These are phyloP conservation scores for Globisporangium recalcitrans DNA, from an alignment of 352 stramenopile species.

Conservation along the genomic window DNA sequence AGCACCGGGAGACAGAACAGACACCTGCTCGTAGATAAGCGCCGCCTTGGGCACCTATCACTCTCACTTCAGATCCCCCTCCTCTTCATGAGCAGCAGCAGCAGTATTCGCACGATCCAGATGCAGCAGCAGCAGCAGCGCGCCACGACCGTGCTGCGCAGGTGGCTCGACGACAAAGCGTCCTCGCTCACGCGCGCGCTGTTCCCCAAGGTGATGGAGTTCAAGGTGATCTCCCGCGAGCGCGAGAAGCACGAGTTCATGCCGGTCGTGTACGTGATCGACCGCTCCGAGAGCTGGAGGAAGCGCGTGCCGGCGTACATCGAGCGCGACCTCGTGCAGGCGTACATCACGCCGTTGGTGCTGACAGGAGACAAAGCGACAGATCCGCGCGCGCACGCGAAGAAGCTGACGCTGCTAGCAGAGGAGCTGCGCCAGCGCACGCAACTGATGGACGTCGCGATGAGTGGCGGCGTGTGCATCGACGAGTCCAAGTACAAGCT, in stretches of 20 bases:
- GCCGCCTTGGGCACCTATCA: background rate
- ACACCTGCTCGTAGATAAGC: background rate
- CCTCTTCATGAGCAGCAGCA: background rate
- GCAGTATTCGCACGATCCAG: background rate
- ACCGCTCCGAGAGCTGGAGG: constrained; percentile 47
- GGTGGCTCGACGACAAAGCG: constrained; percentile 1
- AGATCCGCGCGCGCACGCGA: constrained; percentile 14
- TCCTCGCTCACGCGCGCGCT: constrained; percentile 33
- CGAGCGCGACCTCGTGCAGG: constrained; percentile 46
- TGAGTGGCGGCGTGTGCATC: constrained; percentile 23
- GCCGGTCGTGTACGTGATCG: constrained; percentile 66
- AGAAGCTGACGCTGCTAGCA: constrained; percentile 29
- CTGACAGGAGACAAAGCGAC: background rate
- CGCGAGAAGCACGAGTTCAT: constrained; percentile 75
- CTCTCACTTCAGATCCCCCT: background rate
- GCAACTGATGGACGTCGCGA: constrained; percentile 36
- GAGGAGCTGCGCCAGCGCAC: constrained; percentile 36
- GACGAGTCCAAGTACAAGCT: constrained; percentile 61
- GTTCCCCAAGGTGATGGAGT: constrained; percentile 67
- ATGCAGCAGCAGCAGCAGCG: background rate
- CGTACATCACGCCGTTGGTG: constrained; percentile 56
- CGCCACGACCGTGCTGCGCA: background rate
- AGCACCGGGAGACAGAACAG: background rate
- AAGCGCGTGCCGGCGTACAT: constrained; percentile 41
- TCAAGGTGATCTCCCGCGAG: constrained; percentile 71